Base-by-base conservation (phyloP, 345 rosid species). In the Pelargonium nanum region DNA sequence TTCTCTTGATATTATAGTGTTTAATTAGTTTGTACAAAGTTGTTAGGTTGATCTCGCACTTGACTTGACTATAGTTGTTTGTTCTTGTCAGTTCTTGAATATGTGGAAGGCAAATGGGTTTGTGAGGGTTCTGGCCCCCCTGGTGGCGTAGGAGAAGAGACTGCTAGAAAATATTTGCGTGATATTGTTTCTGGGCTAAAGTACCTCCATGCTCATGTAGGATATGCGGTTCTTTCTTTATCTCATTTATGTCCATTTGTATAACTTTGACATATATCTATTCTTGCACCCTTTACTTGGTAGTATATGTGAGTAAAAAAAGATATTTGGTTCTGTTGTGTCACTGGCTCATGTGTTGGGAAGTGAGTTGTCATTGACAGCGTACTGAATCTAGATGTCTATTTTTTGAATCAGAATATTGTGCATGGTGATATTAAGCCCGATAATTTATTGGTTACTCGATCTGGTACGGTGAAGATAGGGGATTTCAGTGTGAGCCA, bases 401-500 rank as follows among this genome's bases (percentile, higher is more conserved):
- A 40, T 40, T 17, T 40, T 40, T 40, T 40, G 13, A 55, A 78
- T 65, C 87, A 93, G 97, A 85, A 88, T 69, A 74, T 94, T 60
- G 85, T 93, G 73, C 99, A 94, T 69, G 96, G 97, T 57, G 99
- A 94, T 68, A 94, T 94, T 63, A 94, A 88, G 69, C 99, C 99
- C n/a, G 99, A 94, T 76, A 94, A 94, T 75, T 64, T 94, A 56
- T 82, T 88, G 76, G 93, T 94, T 65, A 84, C 96, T 60, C 53
- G 78, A 55, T 67, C 70, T 25, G 97, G 97, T 48, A 82, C 57
- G 0, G 92, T 94, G 83, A 94, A 94, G 82, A 90, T 94, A 52
- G 97, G 90, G 72, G 99, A 94, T 77, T 94, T 87, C 79, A 87
- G 97, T 57, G 97, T 94, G 61, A 94, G 97, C 77, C 99, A 94